These are phyloP conservation scores for Clarireedia hainanense DNA, from an alignment of 2,329 filamentous ascomycete species.

Conservation along the genomic window DNA sequence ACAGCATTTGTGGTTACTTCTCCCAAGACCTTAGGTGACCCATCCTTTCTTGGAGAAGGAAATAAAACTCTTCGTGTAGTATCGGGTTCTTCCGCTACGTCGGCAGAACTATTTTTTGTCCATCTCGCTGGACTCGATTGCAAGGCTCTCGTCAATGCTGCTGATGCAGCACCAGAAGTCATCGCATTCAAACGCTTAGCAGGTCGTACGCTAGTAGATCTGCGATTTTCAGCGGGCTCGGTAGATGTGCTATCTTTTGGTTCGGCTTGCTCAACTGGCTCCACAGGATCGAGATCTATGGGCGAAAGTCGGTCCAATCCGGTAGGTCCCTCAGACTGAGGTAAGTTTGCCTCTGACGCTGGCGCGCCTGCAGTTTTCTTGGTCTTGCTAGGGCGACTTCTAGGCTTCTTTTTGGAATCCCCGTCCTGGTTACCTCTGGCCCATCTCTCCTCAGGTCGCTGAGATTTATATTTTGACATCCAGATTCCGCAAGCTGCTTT, in stretches of 20 bases:
- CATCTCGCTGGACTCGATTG: conserved; percentile 33
- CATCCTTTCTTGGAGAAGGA: conserved; percentile 64
- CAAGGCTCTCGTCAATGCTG: conserved; percentile 26
- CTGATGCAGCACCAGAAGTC: conserved; percentile 27
- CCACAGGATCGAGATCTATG: conserved; percentile 2
- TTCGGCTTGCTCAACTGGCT: not conserved
- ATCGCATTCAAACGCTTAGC: conserved; percentile 24
- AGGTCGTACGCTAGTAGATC: conserved; percentile 22
- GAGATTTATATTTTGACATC: conserved; percentile 80
- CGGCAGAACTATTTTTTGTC: conserved; percentile 44
- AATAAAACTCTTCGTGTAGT: conserved; percentile 65
- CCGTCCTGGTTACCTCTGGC: conserved; percentile 37
- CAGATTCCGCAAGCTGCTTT: conserved; percentile 76
- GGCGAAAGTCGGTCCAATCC: conserved; percentile 2
- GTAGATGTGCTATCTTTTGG: no score
- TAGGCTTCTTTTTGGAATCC: conserved; percentile 38
- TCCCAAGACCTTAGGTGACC: conserved; percentile 52
- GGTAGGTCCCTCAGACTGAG: conserved; percentile 29
- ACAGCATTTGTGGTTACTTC: conserved; percentile 48
- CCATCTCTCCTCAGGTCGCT: conserved; percentile 81
- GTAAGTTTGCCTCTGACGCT: conserved; percentile 31
- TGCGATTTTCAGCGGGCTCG: conserved; percentile 7
- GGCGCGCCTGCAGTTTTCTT: conserved; percentile 13
- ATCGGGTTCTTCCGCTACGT: conserved; percentile 43
- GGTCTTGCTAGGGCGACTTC: conserved; percentile 25